A percentile compares a stretch with the other conserved stretches of the same genome.
Evolutionary conservation across 495 filamentous ascomycete species (phyloP).

Genomic region (Aspergillus homomorphus): DNA sequence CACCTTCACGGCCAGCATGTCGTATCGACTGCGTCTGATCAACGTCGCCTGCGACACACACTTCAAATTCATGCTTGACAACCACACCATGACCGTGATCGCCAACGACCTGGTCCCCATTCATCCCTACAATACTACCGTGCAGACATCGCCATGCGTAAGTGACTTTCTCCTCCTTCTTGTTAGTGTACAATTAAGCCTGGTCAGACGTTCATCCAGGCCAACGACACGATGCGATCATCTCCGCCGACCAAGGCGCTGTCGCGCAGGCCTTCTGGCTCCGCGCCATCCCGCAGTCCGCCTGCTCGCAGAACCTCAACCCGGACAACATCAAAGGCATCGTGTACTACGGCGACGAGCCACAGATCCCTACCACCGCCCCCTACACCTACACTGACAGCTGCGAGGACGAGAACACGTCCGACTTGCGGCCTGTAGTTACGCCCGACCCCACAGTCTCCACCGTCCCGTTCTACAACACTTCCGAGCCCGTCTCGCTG

Average conservation of each 20-base stretch:
- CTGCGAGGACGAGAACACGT: slow-evolving; percentile 31
- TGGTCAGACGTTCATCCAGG: no score
- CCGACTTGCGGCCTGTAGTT: no score
- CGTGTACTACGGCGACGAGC: slow-evolving; percentile 47
- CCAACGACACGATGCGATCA: slow-evolving; percentile 67
- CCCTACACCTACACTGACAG: slow-evolving; percentile 27
- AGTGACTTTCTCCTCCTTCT: no score
- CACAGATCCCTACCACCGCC: slow-evolving; percentile 33
- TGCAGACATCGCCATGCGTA: slow-evolving; percentile 56
- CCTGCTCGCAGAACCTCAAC: slow-evolving; percentile 41
- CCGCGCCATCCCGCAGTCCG: slow-evolving; percentile 50
- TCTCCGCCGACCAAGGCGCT: slow-evolving; percentile 50
- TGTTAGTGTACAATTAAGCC: no score
- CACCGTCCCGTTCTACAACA: slow-evolving; percentile 7
- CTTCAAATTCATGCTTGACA: slow-evolving; percentile 49
- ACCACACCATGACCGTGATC: slow-evolving; percentile 47
- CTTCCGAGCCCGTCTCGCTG: slow-evolving; percentile 15
- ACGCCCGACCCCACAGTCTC: slow-evolving; percentile 21
- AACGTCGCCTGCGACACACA: slow-evolving; percentile 47
- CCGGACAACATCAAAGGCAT: slow-evolving; percentile 55
- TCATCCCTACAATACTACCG: slow-evolving; percentile 39
- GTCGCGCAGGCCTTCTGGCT: slow-evolving; percentile 60
- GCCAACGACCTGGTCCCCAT: slow-evolving; percentile 48
- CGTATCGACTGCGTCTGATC: slow-evolving; percentile 43
- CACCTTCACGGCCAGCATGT: slow-evolving; percentile 44